Evolutionary conservation across 2,329 filamentous ascomycete species (phyloP).

Genomic region (Alternaria sp.): DNA sequence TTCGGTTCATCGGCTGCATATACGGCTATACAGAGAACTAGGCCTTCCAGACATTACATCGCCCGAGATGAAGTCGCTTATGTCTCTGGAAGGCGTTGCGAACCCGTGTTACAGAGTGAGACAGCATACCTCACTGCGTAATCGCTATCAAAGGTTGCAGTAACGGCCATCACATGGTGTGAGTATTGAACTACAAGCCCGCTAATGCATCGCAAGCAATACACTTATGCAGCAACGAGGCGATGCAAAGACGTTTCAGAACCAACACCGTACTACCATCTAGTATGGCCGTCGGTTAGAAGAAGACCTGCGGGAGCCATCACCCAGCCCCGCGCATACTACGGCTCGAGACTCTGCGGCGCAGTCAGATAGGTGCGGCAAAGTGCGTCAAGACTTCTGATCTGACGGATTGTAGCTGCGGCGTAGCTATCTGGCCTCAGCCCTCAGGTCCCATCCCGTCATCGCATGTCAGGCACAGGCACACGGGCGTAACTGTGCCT

Average conservation of each 20-base stretch:
- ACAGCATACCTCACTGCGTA: background rate
- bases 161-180: background rate
- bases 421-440: background rate
- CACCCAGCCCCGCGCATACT: background rate
- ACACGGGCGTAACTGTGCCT: background rate
- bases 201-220: background rate
- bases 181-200: background rate
- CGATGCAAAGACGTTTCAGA: background rate
- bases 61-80: background rate
- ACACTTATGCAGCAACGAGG: background rate
- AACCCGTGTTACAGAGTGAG: background rate
- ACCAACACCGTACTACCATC: background rate
- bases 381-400: background rate
- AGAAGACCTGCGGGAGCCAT: background rate
- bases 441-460: background rate
- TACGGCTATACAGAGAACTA: background rate
- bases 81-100: background rate
- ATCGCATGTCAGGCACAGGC: background rate
- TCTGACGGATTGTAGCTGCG: background rate
- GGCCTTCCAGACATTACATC: background rate
- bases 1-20: background rate
- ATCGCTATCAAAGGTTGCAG: background rate
- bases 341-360: background rate
- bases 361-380: background rate
- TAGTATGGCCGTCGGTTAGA: background rate